Evolutionary conservation across 352 stramenopile species (phyloP), one percentile per base, ranked within the genome.

Genomic region (Phytopythium helicoides): DNA sequence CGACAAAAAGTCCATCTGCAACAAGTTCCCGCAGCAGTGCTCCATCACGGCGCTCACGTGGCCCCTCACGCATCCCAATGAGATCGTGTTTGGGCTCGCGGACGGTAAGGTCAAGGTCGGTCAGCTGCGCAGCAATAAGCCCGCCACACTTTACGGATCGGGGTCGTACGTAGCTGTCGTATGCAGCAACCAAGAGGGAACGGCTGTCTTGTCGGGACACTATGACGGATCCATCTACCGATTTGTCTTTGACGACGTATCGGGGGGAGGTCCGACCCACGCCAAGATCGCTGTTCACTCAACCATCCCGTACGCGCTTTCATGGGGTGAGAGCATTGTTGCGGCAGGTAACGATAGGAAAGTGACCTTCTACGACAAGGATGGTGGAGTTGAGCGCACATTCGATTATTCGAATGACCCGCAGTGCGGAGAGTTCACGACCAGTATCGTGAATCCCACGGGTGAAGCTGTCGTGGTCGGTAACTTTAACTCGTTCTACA

Each of bases 1-100:
- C 14, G 93, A 98, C 64, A 98, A 98, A 67, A 98, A 98, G 65
- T 96, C 76, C 65, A 98, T 98, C 40, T 97, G 92, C 72, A 98
- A 98, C 77, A 98, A 98, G 68, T 98, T 98, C 54, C 65, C 74
- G 5, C 88, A 96, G 63, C 71, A 64, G 28, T 71, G 66, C 47
- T 87, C 88, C 8, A 71, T 98, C 21, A 98, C 94, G 38, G 68
- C 71, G 50, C 70, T 98, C 52, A 82, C 87, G 40, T 98, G 94
- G 94, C 92, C 94, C 25, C 83, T 65, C 21, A 89, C 76, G 12
- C 87, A 96, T 56, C 82, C 89, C 22, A 96, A 97, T 40, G 92
- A 98, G 60, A 79, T 98, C 31, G 77, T 98, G n/a, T 98, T 97
- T 57, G 94, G 94, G 3, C 71, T 97, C 23, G 88, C 89, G 9